Conservation (phyloP, 2,329 filamentous ascomycete species). For the Capronia epimyces region DNA sequence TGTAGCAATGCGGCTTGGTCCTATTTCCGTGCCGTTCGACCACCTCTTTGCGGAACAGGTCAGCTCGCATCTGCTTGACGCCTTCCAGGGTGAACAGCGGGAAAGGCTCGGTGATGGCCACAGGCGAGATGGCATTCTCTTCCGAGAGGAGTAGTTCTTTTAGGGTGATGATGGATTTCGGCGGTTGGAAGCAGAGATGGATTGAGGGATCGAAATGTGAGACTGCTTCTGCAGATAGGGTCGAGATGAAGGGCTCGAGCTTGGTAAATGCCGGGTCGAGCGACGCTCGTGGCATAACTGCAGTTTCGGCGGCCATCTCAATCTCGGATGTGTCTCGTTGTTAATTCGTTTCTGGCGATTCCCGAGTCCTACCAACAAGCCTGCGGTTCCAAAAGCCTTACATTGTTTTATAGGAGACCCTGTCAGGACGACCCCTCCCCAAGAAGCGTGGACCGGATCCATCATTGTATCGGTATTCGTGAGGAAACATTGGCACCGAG, state of each 20-base stretch:
- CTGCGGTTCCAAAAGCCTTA: too few species aligned
- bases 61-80: conserved; percentile 18
- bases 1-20: conserved; percentile 30
- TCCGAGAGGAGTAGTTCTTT: conserved; percentile 39
- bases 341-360: too few species aligned
- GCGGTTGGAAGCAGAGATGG: conserved; percentile 50
- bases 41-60: conserved; percentile 25
- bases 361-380: too few species aligned
- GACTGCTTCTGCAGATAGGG: too few species aligned
- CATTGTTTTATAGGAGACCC: too few species aligned
- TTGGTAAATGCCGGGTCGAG: conserved; percentile 14
- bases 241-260: conserved; percentile 10
- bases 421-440: too few species aligned
- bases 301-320: too few species aligned
- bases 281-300: too few species aligned
- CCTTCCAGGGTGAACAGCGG: conserved; percentile 27
- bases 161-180: conserved; percentile 51
- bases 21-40: conserved; percentile 33
- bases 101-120: conserved; percentile 34
- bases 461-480: too few species aligned
- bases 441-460: too few species aligned
- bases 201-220: conserved; percentile 45
- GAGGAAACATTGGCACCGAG: too few species aligned
- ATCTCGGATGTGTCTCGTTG: too few species aligned
- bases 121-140: conserved; percentile 24